Evolutionary conservation across 2,329 filamentous ascomycete genomes (phyloP).

Genomic region (Cadophora sp.): DNA sequence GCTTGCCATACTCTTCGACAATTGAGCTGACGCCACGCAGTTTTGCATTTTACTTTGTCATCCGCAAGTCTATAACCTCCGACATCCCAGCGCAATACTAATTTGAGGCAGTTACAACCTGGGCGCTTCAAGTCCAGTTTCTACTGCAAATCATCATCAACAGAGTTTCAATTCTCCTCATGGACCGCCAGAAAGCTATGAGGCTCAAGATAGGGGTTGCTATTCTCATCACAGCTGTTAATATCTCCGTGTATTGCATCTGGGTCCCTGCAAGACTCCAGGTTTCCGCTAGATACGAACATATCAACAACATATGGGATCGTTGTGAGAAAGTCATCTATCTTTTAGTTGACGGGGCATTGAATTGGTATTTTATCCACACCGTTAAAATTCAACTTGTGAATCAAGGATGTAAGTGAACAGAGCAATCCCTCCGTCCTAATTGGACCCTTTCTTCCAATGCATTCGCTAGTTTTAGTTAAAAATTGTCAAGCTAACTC

Average conservation of each 20-base stretch:
- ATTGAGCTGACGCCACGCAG: too few relatives aligned
- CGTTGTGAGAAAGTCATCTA: too few relatives aligned
- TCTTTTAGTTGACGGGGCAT: conserved; percentile 19
- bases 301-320: conserved; percentile 47
- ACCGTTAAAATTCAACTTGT: conserved; percentile 14
- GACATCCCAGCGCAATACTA: too few relatives aligned
- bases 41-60: too few relatives aligned
- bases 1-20: too few relatives aligned
- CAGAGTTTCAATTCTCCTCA: conserved; percentile 8
- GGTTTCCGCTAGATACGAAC: conserved; percentile 48
- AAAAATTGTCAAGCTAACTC: too few relatives aligned
- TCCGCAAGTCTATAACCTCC: too few relatives aligned
- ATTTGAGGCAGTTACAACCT: too few relatives aligned
- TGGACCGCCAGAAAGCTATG: conserved; percentile 45
- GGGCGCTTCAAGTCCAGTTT: too few relatives aligned
- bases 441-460: too few relatives aligned
- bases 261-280: conserved; percentile 59
- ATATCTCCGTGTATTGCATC: conserved; percentile 59
- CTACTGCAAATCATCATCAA: too few relatives aligned
- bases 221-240: conserved; percentile 53
- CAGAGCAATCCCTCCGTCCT: neutral
- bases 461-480: too few relatives aligned
- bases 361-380: conserved; percentile 47
- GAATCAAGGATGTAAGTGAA: conserved; percentile 11
- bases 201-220: conserved; percentile 49